phyloP scores from a whole-genome alignment of 192 early-diverging fungal genomes.

The Backusella morwellensis region DNA sequence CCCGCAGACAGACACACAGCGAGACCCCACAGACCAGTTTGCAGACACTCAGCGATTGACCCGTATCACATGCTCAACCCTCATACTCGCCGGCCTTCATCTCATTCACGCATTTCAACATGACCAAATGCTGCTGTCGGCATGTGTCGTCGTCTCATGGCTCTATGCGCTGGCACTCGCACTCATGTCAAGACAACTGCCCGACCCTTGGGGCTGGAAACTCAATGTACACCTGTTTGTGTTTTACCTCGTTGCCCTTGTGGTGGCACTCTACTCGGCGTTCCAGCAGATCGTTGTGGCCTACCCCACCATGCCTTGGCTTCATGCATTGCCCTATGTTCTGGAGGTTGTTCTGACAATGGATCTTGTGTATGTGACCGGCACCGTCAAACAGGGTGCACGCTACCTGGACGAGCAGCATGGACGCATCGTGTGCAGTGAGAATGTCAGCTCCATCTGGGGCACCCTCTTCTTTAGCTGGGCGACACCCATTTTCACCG shows the following conservation, averaged over 20 bases:
- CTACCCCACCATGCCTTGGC: background rate
- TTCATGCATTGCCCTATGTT: background rate
- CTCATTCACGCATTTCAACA: background rate
- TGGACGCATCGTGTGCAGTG: background rate
- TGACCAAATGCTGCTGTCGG: background rate
- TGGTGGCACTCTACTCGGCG: background rate
- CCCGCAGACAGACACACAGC: background rate
- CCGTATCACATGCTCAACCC: background rate
- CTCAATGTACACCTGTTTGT: slow-evolving; percentile 33
- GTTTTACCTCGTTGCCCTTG: background rate
- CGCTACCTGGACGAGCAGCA: slow-evolving; percentile 16
- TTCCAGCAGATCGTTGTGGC: background rate
- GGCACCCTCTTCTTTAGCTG: slow-evolving; percentile 39
- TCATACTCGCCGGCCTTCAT: background rate
- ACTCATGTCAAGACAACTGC: slow-evolving; percentile 16
- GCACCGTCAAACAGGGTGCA: slow-evolving; percentile 4
- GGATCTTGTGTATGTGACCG: slow-evolving; percentile 18
- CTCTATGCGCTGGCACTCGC: slow-evolving; percentile 16
- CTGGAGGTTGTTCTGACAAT: background rate
- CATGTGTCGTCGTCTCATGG: slow-evolving; percentile 14
- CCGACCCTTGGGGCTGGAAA: slow-evolving; percentile 26
- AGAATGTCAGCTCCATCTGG: slow-evolving; percentile 23
- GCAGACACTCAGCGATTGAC: background rate
- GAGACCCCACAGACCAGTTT: background rate
- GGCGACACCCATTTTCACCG: slow-evolving; percentile 32